Evolutionary conservation across 1,284 basidiomycete species (phyloP).

Genomic region (Ustilago nuda): DNA sequence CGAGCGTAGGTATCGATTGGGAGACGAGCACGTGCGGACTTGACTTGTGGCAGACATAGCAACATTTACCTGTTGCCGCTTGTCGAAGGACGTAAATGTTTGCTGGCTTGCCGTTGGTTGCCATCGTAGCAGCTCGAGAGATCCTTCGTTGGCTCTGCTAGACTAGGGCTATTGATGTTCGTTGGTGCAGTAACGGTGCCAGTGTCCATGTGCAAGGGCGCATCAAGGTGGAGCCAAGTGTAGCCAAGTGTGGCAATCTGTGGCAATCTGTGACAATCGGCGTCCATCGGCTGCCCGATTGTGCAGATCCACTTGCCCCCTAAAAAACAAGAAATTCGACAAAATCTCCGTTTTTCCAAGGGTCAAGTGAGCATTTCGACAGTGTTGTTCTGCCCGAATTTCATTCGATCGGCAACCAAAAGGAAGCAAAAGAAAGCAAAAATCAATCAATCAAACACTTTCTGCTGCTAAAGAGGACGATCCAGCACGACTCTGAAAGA

Average conservation of each 20-base stretch:
- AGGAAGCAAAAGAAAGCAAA: no score
- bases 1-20: slow-evolving; percentile 43
- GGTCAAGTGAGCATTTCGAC: no score
- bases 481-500: no score
- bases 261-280: not conserved
- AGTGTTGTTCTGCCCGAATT: not conserved
- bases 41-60: slow-evolving; percentile 55
- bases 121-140: slow-evolving; percentile 8
- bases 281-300: not conserved
- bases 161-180: not conserved
- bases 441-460: not conserved
- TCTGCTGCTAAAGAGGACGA: no score
- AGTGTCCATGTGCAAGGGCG: not conserved
- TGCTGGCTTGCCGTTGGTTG: slow-evolving; percentile 19
- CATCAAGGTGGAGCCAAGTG: not conserved
- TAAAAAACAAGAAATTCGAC: not conserved
- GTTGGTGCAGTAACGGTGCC: not conserved
- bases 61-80: slow-evolving; percentile 54
- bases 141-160: not conserved
- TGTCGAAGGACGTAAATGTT: slow-evolving; percentile 61
- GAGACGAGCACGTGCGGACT: slow-evolving; percentile 59
- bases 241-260: not conserved
- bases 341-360: not conserved
- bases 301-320: not conserved
- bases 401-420: slow-evolving; percentile 3